Conservation (phyloP, 768 basidiomycete species). For the Russula compacta region DNA sequence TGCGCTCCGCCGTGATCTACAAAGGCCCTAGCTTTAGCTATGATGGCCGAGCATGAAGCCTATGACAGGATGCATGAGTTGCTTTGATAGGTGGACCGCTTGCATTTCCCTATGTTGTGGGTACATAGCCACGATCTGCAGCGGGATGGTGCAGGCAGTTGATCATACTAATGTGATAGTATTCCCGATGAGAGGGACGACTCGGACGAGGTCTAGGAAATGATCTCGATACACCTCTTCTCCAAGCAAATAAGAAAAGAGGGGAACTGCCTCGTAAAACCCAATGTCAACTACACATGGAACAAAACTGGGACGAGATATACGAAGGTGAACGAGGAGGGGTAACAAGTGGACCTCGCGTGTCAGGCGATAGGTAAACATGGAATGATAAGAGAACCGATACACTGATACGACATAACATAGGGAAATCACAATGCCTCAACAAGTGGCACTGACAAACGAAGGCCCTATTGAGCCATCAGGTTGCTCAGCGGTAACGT, state of each 20-base stretch:
- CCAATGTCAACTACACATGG: background rate
- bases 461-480: background rate
- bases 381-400: background rate
- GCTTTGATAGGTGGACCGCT: too few species aligned
- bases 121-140: too few species aligned
- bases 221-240: background rate
- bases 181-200: background rate
- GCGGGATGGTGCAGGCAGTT: background rate
- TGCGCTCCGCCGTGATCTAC: too few species aligned
- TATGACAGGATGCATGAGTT: too few species aligned
- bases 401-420: background rate
- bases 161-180: background rate
- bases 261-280: background rate
- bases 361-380: background rate
- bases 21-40: too few species aligned
- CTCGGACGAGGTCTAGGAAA: background rate
- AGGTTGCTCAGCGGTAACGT: background rate
- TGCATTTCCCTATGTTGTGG: too few species aligned
- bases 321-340: background rate
- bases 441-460: background rate
- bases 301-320: background rate
- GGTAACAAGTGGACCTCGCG: background rate
- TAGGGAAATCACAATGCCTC: too few species aligned
- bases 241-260: background rate
- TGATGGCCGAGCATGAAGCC: too few species aligned